Evolutionary conservation across 306 rosid genomes (phyloP).

Genomic region (Trifolium dubium): DNA sequence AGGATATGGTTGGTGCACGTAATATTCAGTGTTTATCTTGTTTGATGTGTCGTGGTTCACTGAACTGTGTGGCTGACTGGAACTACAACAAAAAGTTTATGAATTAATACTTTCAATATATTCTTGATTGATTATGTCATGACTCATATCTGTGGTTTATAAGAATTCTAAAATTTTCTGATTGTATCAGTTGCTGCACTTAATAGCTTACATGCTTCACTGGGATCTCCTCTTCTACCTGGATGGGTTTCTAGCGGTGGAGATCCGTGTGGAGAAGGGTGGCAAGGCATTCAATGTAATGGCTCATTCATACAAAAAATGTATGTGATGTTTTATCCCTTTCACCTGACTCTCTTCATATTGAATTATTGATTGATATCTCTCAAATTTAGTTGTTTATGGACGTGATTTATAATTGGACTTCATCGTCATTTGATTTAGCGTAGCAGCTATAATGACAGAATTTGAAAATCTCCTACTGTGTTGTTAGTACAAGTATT

Average conservation of each 20-base stretch:
- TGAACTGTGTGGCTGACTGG: constrained; percentile 17
- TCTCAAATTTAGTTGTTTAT: neutral
- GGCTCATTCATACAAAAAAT: constrained; percentile 65
- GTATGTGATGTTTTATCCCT: constrained; percentile 50
- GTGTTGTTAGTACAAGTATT: no score
- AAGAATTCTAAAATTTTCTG: constrained; percentile 42
- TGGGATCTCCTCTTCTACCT: constrained; percentile 82
- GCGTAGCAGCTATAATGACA: no score
- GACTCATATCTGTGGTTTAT: constrained; percentile 11
- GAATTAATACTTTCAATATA: constrained; percentile 8
- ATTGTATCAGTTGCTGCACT: constrained; percentile 86
- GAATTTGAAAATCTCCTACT: no score
- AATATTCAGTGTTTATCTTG: constrained; percentile 8
- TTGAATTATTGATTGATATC: constrained; percentile 23
- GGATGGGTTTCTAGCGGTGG: constrained; percentile 87
- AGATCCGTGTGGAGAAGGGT: constrained; percentile 94
- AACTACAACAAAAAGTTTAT: neutral
- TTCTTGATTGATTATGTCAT: constrained; percentile 29
- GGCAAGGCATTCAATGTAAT: constrained; percentile 93
- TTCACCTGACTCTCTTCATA: constrained; percentile 20
- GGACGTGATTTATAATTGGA: neutral
- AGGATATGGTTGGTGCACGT: neutral
- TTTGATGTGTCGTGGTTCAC: constrained; percentile 10
- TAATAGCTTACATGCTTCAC: constrained; percentile 67
- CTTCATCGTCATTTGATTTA: neutral